Evolutionary conservation across 148 eudicot species (phyloP).

Genomic region (Heliamphora exappendiculata): DNA sequence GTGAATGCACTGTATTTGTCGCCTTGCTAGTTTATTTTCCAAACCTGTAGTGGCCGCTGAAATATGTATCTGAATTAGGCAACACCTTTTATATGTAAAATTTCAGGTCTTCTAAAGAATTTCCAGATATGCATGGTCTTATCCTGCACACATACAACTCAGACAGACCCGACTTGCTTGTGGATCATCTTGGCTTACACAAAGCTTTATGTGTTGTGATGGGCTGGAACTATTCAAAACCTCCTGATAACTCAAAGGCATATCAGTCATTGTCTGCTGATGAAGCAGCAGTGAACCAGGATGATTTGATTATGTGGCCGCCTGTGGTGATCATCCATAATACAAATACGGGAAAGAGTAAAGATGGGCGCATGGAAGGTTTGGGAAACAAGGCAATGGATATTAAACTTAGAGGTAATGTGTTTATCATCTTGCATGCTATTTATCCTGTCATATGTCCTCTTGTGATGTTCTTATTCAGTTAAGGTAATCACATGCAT

Average conservation of each 20-base stretch:
- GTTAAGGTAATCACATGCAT: not conserved
- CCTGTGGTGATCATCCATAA: constrained; percentile 82
- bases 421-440: constrained; percentile 17
- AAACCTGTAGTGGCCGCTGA: constrained; percentile 4
- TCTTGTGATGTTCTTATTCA: not conserved
- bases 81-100: constrained; percentile 50
- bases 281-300: constrained; percentile 69
- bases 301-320: constrained; percentile 90
- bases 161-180: constrained; percentile 53
- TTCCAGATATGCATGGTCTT: constrained; percentile 82
- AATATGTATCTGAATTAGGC: constrained; percentile 29
- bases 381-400: constrained; percentile 95
- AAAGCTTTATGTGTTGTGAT: constrained; percentile 87
- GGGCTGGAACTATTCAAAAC: constrained; percentile 84
- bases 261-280: constrained; percentile 77
- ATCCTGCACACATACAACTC: constrained; percentile 82
- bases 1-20: not conserved
- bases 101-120: constrained; percentile 85
- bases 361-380: constrained; percentile 93
- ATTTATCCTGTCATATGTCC: not conserved
- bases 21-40: not conserved
- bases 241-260: constrained; percentile 72
- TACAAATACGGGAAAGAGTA: constrained; percentile 78
- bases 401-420: constrained; percentile 78
- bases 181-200: constrained; percentile 95